Evolutionary conservation across 2,329 filamentous ascomycete species (phyloP).

Genomic region (Epichloe scottii): DNA sequence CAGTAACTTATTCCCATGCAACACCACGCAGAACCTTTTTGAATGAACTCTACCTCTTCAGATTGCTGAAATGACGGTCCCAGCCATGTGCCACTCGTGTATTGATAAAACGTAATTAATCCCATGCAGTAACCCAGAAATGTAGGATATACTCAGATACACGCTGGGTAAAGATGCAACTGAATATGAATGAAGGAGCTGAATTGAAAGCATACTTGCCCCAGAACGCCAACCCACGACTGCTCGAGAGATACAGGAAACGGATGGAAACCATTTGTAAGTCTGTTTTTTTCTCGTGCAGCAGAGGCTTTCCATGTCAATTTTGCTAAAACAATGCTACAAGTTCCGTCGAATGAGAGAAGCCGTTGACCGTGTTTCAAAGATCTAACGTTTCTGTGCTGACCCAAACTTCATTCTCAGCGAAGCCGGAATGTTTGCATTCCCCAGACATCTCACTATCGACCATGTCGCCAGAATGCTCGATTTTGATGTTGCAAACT

Average conservation of each 20-base stretch:
- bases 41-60: not conserved
- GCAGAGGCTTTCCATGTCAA: not conserved
- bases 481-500: conserved; percentile 13
- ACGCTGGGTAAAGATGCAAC: conserved; percentile 2
- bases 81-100: not conserved
- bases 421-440: conserved; percentile 13
- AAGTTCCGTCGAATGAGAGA: not conserved
- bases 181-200: not conserved
- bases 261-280: not conserved
- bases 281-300: not conserved
- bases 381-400: conserved; percentile 4
- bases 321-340: not conserved
- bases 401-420: conserved; percentile 6
- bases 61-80: not conserved
- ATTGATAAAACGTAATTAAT: conserved; percentile 2
- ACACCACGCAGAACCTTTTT: not conserved
- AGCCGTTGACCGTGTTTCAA: not conserved
- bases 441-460: conserved; percentile 10
- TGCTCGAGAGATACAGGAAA: not conserved
- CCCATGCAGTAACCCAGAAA: conserved; percentile 8
- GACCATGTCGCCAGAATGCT: conserved; percentile 14
- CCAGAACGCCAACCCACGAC: conserved; percentile 1
- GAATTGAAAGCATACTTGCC: not conserved
- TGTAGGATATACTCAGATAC: not conserved
- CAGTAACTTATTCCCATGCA: not conserved